These are phyloP conservation scores for Phaeomoniella chlamydospora DNA, from an alignment of 2,329 filamentous ascomycete genomes.

Conservation along the genomic window DNA sequence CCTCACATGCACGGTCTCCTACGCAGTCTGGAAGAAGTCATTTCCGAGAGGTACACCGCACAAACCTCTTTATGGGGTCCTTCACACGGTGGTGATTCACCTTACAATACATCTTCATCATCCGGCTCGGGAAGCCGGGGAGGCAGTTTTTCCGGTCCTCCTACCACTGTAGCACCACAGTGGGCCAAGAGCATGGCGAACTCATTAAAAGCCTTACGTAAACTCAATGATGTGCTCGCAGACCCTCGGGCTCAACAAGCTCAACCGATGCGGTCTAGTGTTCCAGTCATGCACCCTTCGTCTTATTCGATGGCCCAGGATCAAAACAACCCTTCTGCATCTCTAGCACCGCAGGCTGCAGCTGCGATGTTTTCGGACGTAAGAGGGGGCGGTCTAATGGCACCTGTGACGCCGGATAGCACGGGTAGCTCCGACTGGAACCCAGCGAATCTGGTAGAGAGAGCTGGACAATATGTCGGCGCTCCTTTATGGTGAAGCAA, in stretches of 20 bases:
- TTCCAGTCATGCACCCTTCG: constrained; percentile 8
- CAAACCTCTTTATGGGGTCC: constrained; percentile 16
- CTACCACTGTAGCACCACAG: constrained; percentile 14
- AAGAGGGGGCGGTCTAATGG: neutral
- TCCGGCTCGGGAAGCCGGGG: constrained; percentile 2
- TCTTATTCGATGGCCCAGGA: constrained; percentile 1
- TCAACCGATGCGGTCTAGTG: too few species aligned
- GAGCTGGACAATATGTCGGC: constrained; percentile 32
- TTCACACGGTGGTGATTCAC: constrained; percentile 6
- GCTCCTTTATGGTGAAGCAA: constrained; percentile 28
- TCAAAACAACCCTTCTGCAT: neutral
- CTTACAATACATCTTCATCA: constrained; percentile 6
- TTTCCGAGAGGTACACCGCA: constrained; percentile 23
- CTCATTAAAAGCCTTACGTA: constrained; percentile 28
- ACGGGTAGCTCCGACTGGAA: constrained; percentile 31
- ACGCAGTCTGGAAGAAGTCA: constrained; percentile 26
- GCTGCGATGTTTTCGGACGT: constrained; percentile 1
- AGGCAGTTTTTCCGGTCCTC: constrained; percentile 3
- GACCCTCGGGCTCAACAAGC: constrained; percentile 7
- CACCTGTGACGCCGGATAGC: constrained; percentile 28
- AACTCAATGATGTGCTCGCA: constrained; percentile 25
- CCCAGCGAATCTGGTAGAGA: constrained; percentile 27
- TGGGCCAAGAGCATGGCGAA: constrained; percentile 31
- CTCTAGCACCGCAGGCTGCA: constrained; percentile 1
- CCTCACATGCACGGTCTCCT: constrained; percentile 23